A percentile compares a stretch with the other conserved stretches of the same genome.
phyloP scores from a whole-genome alignment of 192 early-diverging fungal genomes.

The Rhizophlyctis rosea region DNA sequence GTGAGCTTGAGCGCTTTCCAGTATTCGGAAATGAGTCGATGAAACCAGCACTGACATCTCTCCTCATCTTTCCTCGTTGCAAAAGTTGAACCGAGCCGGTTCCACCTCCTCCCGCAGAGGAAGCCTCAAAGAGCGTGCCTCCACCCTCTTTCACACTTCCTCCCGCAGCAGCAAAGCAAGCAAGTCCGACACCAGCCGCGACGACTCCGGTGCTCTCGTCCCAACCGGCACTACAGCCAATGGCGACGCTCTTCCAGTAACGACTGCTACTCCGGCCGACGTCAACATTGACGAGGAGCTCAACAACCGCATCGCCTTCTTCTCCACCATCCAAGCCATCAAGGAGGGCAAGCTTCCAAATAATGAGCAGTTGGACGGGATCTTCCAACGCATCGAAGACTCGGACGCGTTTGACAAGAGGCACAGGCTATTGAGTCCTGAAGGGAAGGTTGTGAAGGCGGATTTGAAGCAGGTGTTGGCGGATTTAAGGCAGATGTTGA shows the following conservation, averaged over 20 bases:
- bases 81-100: background rate
- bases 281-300: too few relatives aligned
- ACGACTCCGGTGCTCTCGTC: background rate
- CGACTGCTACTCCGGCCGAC: background rate
- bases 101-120: background rate
- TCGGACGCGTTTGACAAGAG: conserved; percentile 8
- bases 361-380: conserved; percentile 28
- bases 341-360: conserved; percentile 41
- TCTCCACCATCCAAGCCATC: conserved; percentile 28
- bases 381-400: conserved; percentile 20
- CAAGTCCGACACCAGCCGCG: background rate
- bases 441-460: conserved; percentile 6
- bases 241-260: too few relatives aligned
- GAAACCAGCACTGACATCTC: too few relatives aligned
- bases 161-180: background rate
- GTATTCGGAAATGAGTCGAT: too few relatives aligned
- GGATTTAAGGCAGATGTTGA: conserved; percentile 15
- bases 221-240: background rate
- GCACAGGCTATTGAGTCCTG: background rate
- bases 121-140: background rate
- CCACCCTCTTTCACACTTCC: background rate
- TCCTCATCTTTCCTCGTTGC: too few relatives aligned
- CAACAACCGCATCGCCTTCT: conserved; percentile 1
- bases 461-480: conserved; percentile 27
- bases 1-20: too few relatives aligned